phyloP scores from a whole-genome alignment of 1,284 basidiomycete genomes.

The Ganoderma leucocontextum region DNA sequence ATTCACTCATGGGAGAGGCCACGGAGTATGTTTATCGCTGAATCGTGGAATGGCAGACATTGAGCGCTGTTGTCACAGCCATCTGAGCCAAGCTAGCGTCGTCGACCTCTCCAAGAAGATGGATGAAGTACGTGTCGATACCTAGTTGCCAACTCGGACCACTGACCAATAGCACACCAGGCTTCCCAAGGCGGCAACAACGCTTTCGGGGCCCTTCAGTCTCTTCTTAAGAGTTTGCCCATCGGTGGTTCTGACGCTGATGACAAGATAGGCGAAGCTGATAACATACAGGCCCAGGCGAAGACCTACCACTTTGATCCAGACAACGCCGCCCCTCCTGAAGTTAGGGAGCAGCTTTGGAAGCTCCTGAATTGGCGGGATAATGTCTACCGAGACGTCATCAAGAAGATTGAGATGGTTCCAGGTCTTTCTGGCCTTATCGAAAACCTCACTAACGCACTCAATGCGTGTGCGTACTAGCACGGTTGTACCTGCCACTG shows the following conservation, averaged over 20 bases:
- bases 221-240: conserved; percentile 60
- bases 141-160: conserved; percentile 1
- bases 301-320: conserved; percentile 66
- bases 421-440: conserved; percentile 75
- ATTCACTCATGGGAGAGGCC: conserved; percentile 62
- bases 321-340: conserved; percentile 68
- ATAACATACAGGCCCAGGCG: conserved; percentile 58
- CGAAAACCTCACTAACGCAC: conserved; percentile 68
- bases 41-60: not conserved
- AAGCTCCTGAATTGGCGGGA: conserved; percentile 81
- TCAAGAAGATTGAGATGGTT: conserved; percentile 67
- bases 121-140: conserved; percentile 48
- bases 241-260: conserved; percentile 56
- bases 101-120: conserved; percentile 81
- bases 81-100: conserved; percentile 78
- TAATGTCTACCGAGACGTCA: conserved; percentile 57
- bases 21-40: conserved; percentile 47
- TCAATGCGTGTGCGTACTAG: conserved; percentile 64
- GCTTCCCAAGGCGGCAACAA: conserved; percentile 44
- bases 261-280: conserved; percentile 60
- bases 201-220: conserved; percentile 54
- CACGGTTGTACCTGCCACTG: not conserved
- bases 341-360: conserved; percentile 75
- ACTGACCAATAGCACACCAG: conserved; percentile 30
- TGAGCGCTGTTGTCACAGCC: conserved; percentile 42